Percentiles rank a stretch among this genome's conserved stretches.
Conservation (phyloP, 305 asterid species). For the Rubia peregrina region DNA sequence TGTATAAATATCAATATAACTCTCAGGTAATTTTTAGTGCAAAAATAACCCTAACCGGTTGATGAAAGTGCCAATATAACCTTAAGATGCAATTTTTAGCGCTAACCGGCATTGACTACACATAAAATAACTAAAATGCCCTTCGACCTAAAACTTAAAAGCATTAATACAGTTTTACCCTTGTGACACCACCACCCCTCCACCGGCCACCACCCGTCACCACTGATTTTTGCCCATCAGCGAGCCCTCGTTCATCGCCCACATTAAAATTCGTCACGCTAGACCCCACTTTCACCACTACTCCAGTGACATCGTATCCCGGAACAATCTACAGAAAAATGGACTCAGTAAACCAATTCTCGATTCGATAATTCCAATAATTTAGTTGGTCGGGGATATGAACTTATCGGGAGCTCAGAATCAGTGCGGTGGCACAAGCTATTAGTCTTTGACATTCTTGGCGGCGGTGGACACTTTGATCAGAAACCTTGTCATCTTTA, state of each 20-base stretch:
- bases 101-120: too few relatives aligned
- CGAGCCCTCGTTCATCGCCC: constrained; percentile 67
- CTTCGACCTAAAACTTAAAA: too few relatives aligned
- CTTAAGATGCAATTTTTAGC: too few relatives aligned
- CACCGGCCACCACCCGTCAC: too few relatives aligned
- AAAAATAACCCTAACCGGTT: too few relatives aligned
- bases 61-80: too few relatives aligned
- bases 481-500: constrained; percentile 62
- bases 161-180: too few relatives aligned
- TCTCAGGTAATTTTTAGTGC: too few relatives aligned
- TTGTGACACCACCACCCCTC: too few relatives aligned
- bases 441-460: constrained; percentile 62
- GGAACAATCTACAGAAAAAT: constrained; percentile 54
- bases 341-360: not conserved
- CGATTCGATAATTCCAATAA: too few relatives aligned
- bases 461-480: constrained; percentile 78
- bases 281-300: constrained; percentile 67
- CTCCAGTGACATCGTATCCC: constrained; percentile 81
- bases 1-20: too few relatives aligned
- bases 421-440: constrained; percentile 57
- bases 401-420: constrained; percentile 61
- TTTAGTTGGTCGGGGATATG: not conserved
- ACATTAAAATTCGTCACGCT: constrained; percentile 50
- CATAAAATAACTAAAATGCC: too few relatives aligned
- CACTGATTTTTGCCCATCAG: constrained; percentile 5